Evolutionary conservation across 805 yeast species (phyloP).

Genomic region (Nakazawaea peltata): DNA sequence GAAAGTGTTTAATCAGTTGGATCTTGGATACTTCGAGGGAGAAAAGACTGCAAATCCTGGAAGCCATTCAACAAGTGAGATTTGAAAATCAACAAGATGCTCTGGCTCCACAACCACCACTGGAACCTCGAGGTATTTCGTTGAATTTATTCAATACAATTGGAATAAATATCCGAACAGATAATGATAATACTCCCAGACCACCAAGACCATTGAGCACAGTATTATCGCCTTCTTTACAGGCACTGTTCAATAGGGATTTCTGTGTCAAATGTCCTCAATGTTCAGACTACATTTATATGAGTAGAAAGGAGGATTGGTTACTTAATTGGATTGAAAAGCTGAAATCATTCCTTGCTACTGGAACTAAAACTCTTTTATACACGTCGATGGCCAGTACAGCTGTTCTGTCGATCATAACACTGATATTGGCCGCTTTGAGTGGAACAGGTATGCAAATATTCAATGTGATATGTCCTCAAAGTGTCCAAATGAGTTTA

Average conservation of each 20-base stretch:
- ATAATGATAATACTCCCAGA: no score
- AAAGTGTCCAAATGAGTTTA: conserved; percentile 21
- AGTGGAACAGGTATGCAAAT: conserved; percentile 22
- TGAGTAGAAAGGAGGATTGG: no score
- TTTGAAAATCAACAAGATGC: neutral
- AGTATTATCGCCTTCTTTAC: neutral
- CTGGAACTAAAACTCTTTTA: conserved; percentile 14
- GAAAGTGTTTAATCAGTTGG: conserved; percentile 35
- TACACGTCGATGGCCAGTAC: conserved; percentile 13
- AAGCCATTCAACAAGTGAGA: no score
- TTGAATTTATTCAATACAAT: conserved; percentile 5
- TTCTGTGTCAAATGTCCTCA: conserved; percentile 27
- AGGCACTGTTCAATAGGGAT: neutral
- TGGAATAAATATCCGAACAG: conserved; percentile 8
- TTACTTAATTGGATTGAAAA: no score
- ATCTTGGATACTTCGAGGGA: conserved; percentile 14
- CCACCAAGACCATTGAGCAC: neutral
- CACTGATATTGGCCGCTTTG: conserved; percentile 15
- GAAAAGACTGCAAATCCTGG: conserved; percentile 7
- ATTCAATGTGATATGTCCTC: conserved; percentile 21
- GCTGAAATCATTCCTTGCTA: no score
- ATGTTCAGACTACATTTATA: no score
- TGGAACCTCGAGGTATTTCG: neutral
- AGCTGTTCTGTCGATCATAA: conserved; percentile 15
- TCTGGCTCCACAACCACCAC: neutral